Base-by-base conservation (phyloP, 2,329 filamentous ascomycete species). In the Fusarium subglutinans region DNA sequence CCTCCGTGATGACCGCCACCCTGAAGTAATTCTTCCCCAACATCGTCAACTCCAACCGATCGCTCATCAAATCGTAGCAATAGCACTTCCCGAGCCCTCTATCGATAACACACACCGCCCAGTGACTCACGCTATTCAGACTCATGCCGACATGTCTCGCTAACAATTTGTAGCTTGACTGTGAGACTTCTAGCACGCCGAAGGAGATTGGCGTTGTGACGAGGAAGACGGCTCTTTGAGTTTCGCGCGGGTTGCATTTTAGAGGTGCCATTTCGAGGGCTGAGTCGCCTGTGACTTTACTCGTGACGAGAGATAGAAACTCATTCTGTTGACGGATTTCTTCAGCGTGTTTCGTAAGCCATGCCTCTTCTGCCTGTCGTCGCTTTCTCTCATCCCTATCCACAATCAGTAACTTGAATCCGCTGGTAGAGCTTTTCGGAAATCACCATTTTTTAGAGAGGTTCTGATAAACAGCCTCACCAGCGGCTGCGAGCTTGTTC, bases 21-120 rank as follows among this genome's bases (percentile, higher is more conserved):
- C 76, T 72, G 20, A 78, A 78, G 14, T 78, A 78, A 6, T 78
- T 78, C 51, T 66, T 78, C 2, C 76, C 76, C 43, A 78, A 8
- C 20, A 69, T 71, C 5, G 63, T 73, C 35, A 78, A 62, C 47
- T 78, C 76, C 26, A 78, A 10, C 6, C 76, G 69, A 47, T 78
- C 76, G 12, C 76, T 78, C 76, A 78, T 78, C 17, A 78, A 56
- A 50, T 78, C 76, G 18, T 78, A 78, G 51, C 75, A 78, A 37
- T 76, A 78, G 30, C 69, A 73, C 2, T 65, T 55, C 2, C 64
- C 73, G 3, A 78, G 63, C 8, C 68, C 73, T 14, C 76, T 64
- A 33, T 77, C 75, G 3, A 78, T 72, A 8, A 78, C 76, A 28
- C 76, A 78, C 1, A 78, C 70, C 4, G 76, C 76, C 76, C 76